Evolutionary conservation across 208 protist genomes (phyloP), one percentile per base, ranked within the genome.

Genomic region (Porcisia deanei): DNA sequence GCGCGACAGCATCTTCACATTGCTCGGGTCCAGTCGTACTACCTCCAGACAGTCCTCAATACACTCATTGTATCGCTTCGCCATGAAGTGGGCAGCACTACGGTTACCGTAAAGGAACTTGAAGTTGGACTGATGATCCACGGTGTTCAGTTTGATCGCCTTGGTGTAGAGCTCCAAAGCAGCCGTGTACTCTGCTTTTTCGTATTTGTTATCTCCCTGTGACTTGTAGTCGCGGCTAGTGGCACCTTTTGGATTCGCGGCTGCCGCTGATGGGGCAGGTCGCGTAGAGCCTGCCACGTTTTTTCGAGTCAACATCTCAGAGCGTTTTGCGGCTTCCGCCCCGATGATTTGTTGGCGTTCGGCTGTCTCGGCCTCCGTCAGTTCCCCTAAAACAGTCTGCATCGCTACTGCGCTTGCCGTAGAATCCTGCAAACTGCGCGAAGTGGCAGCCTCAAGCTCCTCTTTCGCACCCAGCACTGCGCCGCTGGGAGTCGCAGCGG

Each of bases 81-180:
- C 89, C 94, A 98, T 98, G 80, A 94, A 98, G 70, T 90, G 83
- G 3, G 94, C 94, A 37, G 94, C 93, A 76, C 91, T 96, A 64
- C 94, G 85, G 81, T 98, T 98, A 37, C 94, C 94, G 80, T 92
- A 89, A 69, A 98, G 77, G 39, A 86, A 83, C 64, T 82, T 89
- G 25, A 92, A 75, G 52, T 88, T 82, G 3, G 92, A 88, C 45
- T 81, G 57, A 30, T 81, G 73, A 79, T 98, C 92, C 25, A 81
- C 68, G 25, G 82, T 81, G 73, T 95, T 91, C 55, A 90, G 59
- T 34, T 80, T 61, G 81, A 98, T 95, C 1, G 94, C 91, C 77
- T 94, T 91, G 18, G 86, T 94, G 79, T 95, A 98, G 20, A 96
- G 78, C 78, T 97, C 90, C 47, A 98, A 53, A 1, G 94, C 94